These are phyloP conservation scores for Cercophora sp. DNA, from an alignment of 495 filamentous ascomycete species.

Conservation along the genomic window DNA sequence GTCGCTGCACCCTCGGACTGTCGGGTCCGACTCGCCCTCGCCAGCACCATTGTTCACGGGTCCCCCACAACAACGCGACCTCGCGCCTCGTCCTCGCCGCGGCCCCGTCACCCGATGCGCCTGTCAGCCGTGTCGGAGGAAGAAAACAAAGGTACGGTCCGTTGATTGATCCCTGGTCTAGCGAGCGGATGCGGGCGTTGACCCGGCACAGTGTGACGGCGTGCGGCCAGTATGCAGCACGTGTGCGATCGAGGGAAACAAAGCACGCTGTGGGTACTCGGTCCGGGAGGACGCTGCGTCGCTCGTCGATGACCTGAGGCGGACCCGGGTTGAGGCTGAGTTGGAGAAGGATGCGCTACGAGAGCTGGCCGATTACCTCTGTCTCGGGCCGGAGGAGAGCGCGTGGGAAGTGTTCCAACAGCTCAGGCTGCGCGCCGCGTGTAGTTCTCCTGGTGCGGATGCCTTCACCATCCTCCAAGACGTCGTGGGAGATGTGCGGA, in stretches of 20 bases:
- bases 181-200: not conserved
- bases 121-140: not conserved
- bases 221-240: conserved; percentile 7
- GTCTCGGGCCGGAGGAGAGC: conserved; percentile 11
- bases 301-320: conserved; percentile 6
- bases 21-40: too few species aligned
- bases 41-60: too few species aligned
- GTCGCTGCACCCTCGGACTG: too few species aligned
- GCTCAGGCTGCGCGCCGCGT: conserved; percentile 5
- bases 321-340: conserved; percentile 6
- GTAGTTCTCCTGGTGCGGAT: conserved; percentile 15
- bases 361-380: conserved; percentile 15
- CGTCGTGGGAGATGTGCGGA: not conserved
- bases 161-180: not conserved
- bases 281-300: conserved; percentile 10
- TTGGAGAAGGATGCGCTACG: conserved; percentile 13
- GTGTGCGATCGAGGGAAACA: conserved; percentile 2
- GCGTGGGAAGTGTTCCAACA: conserved; percentile 13
- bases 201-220: conserved; percentile 11
- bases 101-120: too few species aligned
- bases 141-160: conserved; percentile 1
- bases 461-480: conserved; percentile 5
- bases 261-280: not conserved
- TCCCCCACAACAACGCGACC: too few species aligned
- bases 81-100: too few species aligned